Base-by-base conservation (phyloP, 306 rosid genomes). In the Cicer chorassanicum region DNA sequence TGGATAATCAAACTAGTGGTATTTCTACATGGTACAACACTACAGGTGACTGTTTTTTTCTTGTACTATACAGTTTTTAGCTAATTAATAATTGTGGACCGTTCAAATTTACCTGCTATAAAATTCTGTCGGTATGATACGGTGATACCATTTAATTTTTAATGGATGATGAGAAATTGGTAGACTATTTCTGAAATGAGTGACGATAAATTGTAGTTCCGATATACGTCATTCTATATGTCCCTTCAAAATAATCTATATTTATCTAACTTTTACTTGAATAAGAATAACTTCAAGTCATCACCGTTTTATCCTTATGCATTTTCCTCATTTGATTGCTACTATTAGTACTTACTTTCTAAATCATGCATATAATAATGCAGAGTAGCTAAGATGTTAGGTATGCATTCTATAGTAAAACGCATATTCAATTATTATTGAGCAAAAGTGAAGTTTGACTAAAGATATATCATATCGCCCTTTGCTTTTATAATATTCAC, bases 401-500 rank as follows among this genome's bases (percentile, higher is more conserved):
- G 72, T 67, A 72, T 63, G 64, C 39, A 65, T 74, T 29, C 5
- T 14, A 63, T 24, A 21, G 70, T 54, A 21, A 50, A 72, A 21
- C 40, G 29, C 53, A 77, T 43, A 50, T 41, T 46, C 18, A n/a
- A 34, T 16, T 54, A 29, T 29, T 29, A 9, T 11, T 51, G 61
- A 40, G 40, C n/a, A 61, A 78, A 67, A 56, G 19, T 73, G 6
- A 44, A 43, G 42, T 72, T 80, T 84, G 78, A 80, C 82, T 55
- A 40, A n/a, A 77, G 8, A 38, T 56, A 55, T 65, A 65, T 8
- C 24, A 41, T 72, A 15, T 29, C 1, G 36, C 5, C 1, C 36
- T 29, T 29, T 72, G 24, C 19, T 36, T 41, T 34, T 39, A 38
- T 48, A 14, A 65, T 65, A 65, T 46, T 66, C 8, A 9, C 11